Evolutionary conservation across 1,284 basidiomycete genomes (phyloP).

Genomic region (Puccinia horiana): DNA sequence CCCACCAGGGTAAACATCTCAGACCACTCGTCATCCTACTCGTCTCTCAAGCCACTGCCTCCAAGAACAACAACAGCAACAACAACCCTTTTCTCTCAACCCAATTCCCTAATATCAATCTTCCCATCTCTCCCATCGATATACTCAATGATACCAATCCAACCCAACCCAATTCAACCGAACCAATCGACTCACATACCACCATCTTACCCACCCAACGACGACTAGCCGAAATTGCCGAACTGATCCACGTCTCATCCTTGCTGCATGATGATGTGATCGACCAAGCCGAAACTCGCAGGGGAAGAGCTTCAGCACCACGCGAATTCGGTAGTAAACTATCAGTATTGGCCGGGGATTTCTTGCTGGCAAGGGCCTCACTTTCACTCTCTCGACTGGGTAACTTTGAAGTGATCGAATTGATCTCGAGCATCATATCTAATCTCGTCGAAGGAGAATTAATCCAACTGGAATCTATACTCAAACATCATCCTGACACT

Average conservation of each 20-base stretch:
- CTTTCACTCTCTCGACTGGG: slow-evolving; percentile 84
- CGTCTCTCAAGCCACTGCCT: slow-evolving; percentile 86
- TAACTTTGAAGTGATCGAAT: slow-evolving; percentile 84
- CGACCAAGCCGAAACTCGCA: slow-evolving; percentile 78
- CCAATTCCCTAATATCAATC: too few species aligned
- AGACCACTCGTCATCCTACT: slow-evolving; percentile 87
- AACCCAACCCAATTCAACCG: not conserved
- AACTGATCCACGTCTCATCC: slow-evolving; percentile 98
- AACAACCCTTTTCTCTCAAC: too few species aligned
- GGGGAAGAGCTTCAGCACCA: slow-evolving; percentile 80
- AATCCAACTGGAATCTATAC: slow-evolving; percentile 69
- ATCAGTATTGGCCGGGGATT: slow-evolving; percentile 90
- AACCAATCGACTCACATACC: not conserved
- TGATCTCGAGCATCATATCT: slow-evolving; percentile 86
- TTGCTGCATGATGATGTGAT: slow-evolving; percentile 94
- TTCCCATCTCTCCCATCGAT: not conserved
- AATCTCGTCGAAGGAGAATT: slow-evolving; percentile 97
- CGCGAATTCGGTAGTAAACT: slow-evolving; percentile 92
- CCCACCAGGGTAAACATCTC: slow-evolving; percentile 74
- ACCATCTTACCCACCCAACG: slow-evolving; percentile 77
- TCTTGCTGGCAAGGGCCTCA: slow-evolving; percentile 86
- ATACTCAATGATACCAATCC: slow-evolving; percentile 42
- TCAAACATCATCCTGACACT: not conserved
- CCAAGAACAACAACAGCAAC: slow-evolving; percentile 53
- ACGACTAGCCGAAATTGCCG: slow-evolving; percentile 90